Evolutionary conservation across 179 eudicot species (phyloP).

Genomic region (Corrigiola litoralis): DNA sequence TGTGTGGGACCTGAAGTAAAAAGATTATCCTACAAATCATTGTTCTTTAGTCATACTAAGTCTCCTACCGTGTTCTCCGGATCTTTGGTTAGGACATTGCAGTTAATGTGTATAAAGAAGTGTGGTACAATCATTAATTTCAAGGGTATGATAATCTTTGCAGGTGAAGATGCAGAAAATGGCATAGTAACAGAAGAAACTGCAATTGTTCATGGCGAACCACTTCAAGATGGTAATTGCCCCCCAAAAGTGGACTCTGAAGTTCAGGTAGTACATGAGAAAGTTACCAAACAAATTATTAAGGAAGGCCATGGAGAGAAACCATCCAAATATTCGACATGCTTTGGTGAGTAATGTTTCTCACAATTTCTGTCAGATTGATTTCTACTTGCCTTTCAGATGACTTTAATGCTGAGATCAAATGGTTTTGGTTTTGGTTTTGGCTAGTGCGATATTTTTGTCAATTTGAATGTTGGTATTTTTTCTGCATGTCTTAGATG

Average conservation of each 20-base stretch:
- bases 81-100: no score
- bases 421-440: no score
- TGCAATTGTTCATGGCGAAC: conserved; percentile 61
- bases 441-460: no score
- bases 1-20: no score
- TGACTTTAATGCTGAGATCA: no score
- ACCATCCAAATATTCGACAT: conserved; percentile 93
- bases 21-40: no score
- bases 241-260: conserved; percentile 82
- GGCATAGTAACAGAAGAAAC: conserved; percentile 62
- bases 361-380: background rate
- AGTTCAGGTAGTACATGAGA: conserved; percentile 74
- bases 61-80: no score
- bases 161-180: conserved; percentile 52
- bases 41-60: no score
- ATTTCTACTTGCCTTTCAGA: background rate
- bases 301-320: conserved; percentile 94
- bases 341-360: conserved; percentile 59
- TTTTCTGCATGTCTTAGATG: no score
- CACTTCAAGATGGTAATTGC: conserved; percentile 48
- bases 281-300: conserved; percentile 85
- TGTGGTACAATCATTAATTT: background rate
- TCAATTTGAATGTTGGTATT: no score
- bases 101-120: background rate
- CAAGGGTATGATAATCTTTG: background rate